phyloP scores from a whole-genome alignment of 495 filamentous ascomycete species.

The Sabuloglossum arenarium region DNA sequence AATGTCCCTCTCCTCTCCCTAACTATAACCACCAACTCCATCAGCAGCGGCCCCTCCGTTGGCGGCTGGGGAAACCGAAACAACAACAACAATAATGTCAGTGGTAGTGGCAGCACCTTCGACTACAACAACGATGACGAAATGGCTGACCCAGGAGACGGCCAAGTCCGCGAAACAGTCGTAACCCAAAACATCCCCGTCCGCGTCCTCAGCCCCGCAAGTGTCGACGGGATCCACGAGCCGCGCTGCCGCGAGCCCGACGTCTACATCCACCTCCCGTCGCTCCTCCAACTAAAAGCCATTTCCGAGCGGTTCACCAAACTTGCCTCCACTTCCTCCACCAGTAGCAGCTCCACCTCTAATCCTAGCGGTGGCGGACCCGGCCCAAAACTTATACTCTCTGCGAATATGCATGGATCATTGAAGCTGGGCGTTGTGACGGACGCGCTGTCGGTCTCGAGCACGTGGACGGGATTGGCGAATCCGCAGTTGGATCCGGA shows the following conservation, averaged over 20 bases:
- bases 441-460: slow-evolving; percentile 61
- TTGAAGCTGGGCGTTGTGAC: slow-evolving; percentile 54
- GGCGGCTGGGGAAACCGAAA: slow-evolving; percentile 13
- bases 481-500: slow-evolving; percentile 68
- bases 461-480: slow-evolving; percentile 57
- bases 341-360: slow-evolving; percentile 3
- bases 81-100: too few species aligned
- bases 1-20: slow-evolving; percentile 64
- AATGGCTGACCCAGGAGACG: not conserved
- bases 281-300: slow-evolving; percentile 62
- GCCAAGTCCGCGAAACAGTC: slow-evolving; percentile 53
- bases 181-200: slow-evolving; percentile 96
- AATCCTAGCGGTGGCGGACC: slow-evolving; percentile 6
- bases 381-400: slow-evolving; percentile 50
- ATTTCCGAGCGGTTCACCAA: slow-evolving; percentile 90
- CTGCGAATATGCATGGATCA: slow-evolving; percentile 81
- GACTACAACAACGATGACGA: not conserved
- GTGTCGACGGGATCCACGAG: slow-evolving; percentile 72
- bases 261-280: slow-evolving; percentile 77
- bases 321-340: slow-evolving; percentile 28
- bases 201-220: slow-evolving; percentile 56
- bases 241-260: slow-evolving; percentile 80
- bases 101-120: too few species aligned
- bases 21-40: slow-evolving; percentile 39
- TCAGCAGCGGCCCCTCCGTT: slow-evolving; percentile 12